Evolutionary conservation across 441 rosid species (phyloP).

Genomic region (Euphorbia corollata): DNA sequence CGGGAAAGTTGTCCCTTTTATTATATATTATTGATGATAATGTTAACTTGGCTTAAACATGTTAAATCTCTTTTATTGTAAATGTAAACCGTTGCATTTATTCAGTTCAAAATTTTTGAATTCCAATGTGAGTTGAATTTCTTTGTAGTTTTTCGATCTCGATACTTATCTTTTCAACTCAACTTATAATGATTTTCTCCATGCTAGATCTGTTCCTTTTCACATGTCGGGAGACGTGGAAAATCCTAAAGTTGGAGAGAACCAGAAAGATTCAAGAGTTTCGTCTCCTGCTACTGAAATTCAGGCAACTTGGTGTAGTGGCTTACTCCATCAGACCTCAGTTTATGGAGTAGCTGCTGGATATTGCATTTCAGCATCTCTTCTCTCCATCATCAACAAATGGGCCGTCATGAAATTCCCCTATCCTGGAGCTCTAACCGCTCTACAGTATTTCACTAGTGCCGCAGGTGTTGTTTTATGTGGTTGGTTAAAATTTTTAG

Average conservation of each 20-base stretch:
- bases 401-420: conserved; percentile 97
- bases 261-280: conserved; percentile 21
- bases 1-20: not conserved
- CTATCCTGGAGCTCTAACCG: conserved; percentile 90
- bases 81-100: not conserved
- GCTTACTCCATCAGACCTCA: conserved; percentile 53
- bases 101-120: not conserved
- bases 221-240: conserved; percentile 38
- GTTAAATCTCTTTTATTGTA: not conserved
- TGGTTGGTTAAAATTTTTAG: conserved; percentile 34
- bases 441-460: conserved; percentile 52
- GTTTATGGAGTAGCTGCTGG: conserved; percentile 83
- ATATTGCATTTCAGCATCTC: conserved; percentile 86
- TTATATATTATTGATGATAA: not conserved
- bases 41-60: not conserved
- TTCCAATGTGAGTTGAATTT: not conserved
- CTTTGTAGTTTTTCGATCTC: not conserved
- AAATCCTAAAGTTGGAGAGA: conserved; percentile 24
- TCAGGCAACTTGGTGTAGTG: conserved; percentile 37
- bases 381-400: conserved; percentile 90
- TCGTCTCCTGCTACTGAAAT: conserved; percentile 18
- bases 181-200: not conserved
- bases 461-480: conserved; percentile 37
- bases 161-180: not conserved
- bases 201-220: not conserved